phyloP scores from a whole-genome alignment of 2,329 filamentous ascomycete species.

The Epichloe bromicola region DNA sequence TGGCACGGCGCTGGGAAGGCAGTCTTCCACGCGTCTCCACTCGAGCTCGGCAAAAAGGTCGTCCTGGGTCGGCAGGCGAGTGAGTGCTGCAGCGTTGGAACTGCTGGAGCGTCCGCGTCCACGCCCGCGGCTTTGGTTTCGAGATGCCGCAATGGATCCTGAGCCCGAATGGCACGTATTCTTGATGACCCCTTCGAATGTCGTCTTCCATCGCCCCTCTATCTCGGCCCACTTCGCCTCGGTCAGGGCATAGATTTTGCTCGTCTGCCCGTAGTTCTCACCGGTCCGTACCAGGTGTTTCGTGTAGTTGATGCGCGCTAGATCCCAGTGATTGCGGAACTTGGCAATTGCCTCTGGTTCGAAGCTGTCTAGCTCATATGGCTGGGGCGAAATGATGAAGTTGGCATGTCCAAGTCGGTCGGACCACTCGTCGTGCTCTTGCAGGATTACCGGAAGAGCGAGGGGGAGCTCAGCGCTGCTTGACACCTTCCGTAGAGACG shows the following conservation, averaged over 20 bases:
- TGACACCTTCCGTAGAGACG: slow-evolving; percentile 56
- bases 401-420: slow-evolving; percentile 82
- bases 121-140: slow-evolving; percentile 27
- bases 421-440: slow-evolving; percentile 70
- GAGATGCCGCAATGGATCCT: slow-evolving; percentile 16
- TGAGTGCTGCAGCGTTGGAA: slow-evolving; percentile 26
- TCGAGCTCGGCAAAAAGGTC: slow-evolving; percentile 29
- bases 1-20: slow-evolving; percentile 52
- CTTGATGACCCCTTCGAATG: slow-evolving; percentile 52
- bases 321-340: slow-evolving; percentile 69
- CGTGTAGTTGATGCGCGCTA: slow-evolving; percentile 73
- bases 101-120: slow-evolving; percentile 25
- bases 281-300: slow-evolving; percentile 79
- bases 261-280: slow-evolving; percentile 83
- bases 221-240: slow-evolving; percentile 80
- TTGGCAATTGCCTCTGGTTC: slow-evolving; percentile 45
- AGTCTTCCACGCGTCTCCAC: slow-evolving; percentile 36
- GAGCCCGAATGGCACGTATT: slow-evolving; percentile 26
- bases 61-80: slow-evolving; percentile 19
- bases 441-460: slow-evolving; percentile 50
- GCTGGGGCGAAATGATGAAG: slow-evolving; percentile 74
- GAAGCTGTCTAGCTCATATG: slow-evolving; percentile 55
- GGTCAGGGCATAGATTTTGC: slow-evolving; percentile 75
- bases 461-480: slow-evolving; percentile 44
- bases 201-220: slow-evolving; percentile 59